Evolutionary conservation across 108 stramenopile species (phyloP), one percentile per base, ranked within the genome.

Genomic region (Seminavis robusta): DNA sequence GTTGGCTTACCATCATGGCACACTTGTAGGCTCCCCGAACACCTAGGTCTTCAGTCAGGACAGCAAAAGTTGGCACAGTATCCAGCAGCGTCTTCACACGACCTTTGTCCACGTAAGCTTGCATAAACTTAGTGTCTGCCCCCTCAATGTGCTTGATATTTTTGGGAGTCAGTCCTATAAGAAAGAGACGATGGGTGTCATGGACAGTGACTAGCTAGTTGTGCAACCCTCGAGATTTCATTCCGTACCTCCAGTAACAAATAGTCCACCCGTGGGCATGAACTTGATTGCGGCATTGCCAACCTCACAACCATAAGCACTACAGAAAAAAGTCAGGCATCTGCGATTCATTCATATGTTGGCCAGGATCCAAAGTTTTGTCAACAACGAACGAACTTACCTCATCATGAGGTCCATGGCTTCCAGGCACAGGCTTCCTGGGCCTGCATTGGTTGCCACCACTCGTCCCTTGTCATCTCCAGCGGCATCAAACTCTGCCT

Each of bases 91-190:
- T 47, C 19, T 51, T 73, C 20, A 97, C 77, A 30, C 98, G 94
- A 41, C 96, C 98, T 66, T 96, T 95, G 63, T 98, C 94, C 11
- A 52, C 45, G 53, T 91, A 97, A 7, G 94, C 92, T 51, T 79
- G 61, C 86, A 98, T 83, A 48, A 98, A 98, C 13, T 68, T 69
- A 19, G 80, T 80, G 42, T 96, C 80, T 21, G 70, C 43, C 25
- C 93, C 94, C 55, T 88, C 30, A 51, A n/a, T n/a, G 15, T 26
- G 6, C 17, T 33, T 26, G 21, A 97, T 77, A 55, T 95, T 94
- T 73, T 99, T 99, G n/a, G 91, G 92, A 9, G 98, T 96, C 48
- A 99, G 68, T 5, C n/a, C n/a, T n/a, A n/a, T n/a, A n/a, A n/a
- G n/a, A n/a, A n/a, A n/a, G n/a, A n/a, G n/a, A n/a, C n/a, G n/a